Evolutionary conservation across 495 filamentous ascomycete genomes (phyloP), one percentile per base, ranked within the genome.

Genomic region (Bacidia rubella): DNA sequence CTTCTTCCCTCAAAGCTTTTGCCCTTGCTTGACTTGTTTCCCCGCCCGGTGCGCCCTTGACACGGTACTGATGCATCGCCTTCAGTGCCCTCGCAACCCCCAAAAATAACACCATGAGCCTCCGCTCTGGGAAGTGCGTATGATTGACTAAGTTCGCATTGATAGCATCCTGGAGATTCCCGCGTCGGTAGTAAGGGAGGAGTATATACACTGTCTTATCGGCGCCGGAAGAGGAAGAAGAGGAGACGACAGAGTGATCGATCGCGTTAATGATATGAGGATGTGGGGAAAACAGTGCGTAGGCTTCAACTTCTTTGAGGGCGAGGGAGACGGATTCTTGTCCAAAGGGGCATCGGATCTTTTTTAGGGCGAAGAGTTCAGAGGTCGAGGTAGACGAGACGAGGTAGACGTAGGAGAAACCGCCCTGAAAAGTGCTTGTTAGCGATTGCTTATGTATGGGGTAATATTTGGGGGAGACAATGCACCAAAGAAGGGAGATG

Each of bases 81-180:
- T 79, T 82, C 47, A 98, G 66, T 15, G 89, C 93, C 54, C 80
- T 74, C 58, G 92, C 95, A 2, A 98, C 89, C 5, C 92, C 92
- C 29, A 95, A 70, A 60, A 97, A 95, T 60, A 98, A 65, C 57
- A 78, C 72, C 90, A 97, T 90, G 44, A 98, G 69, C 56, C 80
- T 73, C 67, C 82, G 79, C 71, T 95, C 90, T 0, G 92, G 92
- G 62, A 98, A 96, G 45, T 74, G 77, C n/a, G 86, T 86, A 57
- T 94, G 87, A 66, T 98, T 97, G 72, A 98, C 90, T 47, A 97
- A 68, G 66, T 98, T 98, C 54, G 92, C 92, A 63, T 98, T 98
- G 72, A 98, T 96, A 41, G 90, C 83, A 68, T 98, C 92, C 65
- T 98, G 92, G 24, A 98, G 74, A 61, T 98, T 98, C 19, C 92